Base-by-base conservation (phyloP, 495 filamentous ascomycete genomes). In the Talaromyces nanjingensis region DNA sequence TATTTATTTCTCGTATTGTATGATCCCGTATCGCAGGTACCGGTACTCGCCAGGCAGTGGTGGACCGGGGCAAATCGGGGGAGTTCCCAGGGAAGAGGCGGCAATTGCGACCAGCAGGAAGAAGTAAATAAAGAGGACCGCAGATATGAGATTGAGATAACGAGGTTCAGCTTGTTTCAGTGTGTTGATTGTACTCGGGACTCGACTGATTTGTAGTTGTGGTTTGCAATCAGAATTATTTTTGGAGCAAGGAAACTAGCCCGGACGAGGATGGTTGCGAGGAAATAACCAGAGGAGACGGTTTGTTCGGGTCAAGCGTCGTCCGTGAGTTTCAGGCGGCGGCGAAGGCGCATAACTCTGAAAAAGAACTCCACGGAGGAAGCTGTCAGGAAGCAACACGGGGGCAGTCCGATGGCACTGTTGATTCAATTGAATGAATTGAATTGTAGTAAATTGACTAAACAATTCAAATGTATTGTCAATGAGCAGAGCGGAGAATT, bases 171-270 rank as follows among this genome's bases (percentile, higher is more conserved):
- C 22, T 16, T 20, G 45, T 49, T 49, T 49, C 45, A 49, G 45
- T 6, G 27, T 56, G 53, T 20, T 7, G 27, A 56, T 56, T 54
- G 49, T 22, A 9, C 49, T 54, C 49, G 20, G 22, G 14, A 16
- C 20, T 56, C 22, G 27, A 56, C 27, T 56, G 53, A 56, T 56
- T 56, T 56, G 53, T 56, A 25, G 53, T 56, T 56, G 22, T 56
- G 53, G 22, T 56, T 56, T 25, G 27, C 53, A 56, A 56, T 56
- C 16, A 5, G 45, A 49, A 49, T 18, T 49, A 9, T 59, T 64
- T 64, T 57, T 67, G 68, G 65, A 34, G 60, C 47, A 66, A 65
- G 68, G 64, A 64, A 7, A 37, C 56, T 59, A 59, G 31, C 56
- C 56, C 56, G 56, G 56, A 18, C 20, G 56, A 59, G 56, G 14